phyloP scores from a whole-genome alignment of 352 stramenopile species.

The Phytophthora hybrid region DNA sequence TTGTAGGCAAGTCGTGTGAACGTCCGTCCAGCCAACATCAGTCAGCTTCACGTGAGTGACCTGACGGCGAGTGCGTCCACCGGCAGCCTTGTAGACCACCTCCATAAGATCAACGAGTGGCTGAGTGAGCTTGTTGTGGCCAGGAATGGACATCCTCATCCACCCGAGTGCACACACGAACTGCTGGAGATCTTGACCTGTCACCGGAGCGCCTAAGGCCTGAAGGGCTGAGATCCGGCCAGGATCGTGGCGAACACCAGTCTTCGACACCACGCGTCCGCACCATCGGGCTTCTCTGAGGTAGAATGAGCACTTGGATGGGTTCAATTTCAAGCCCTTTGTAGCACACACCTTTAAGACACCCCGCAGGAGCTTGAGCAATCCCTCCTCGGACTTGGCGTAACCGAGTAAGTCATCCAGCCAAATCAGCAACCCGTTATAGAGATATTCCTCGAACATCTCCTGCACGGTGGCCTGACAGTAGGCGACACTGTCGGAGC shows the following conservation, averaged over 20 bases:
- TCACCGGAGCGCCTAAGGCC: neutral
- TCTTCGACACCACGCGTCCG: constrained; percentile 4
- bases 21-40: constrained; percentile 2
- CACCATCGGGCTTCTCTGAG: constrained; percentile 10
- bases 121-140: constrained; percentile 9
- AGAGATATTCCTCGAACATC: constrained; percentile 17
- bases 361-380: no score
- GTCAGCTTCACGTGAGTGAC: neutral
- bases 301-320: no score
- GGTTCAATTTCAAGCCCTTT: neutral
- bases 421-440: constrained; percentile 24
- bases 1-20: neutral
- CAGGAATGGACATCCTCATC: constrained; percentile 2
- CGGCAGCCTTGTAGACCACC: constrained; percentile 4
- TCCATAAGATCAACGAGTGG: constrained; percentile 5
- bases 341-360: neutral
- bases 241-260: constrained; percentile 12
- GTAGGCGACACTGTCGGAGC: constrained; percentile 10
- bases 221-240: neutral
- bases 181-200: constrained; percentile 13
- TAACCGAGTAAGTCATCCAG: constrained; percentile 10
- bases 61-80: neutral
- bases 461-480: constrained; percentile 13
- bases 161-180: constrained; percentile 12
- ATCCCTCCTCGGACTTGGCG: neutral